Conservation (phyloP, 2,329 filamentous ascomycete species). For the Teratosphaeriaceae sp. region DNA sequence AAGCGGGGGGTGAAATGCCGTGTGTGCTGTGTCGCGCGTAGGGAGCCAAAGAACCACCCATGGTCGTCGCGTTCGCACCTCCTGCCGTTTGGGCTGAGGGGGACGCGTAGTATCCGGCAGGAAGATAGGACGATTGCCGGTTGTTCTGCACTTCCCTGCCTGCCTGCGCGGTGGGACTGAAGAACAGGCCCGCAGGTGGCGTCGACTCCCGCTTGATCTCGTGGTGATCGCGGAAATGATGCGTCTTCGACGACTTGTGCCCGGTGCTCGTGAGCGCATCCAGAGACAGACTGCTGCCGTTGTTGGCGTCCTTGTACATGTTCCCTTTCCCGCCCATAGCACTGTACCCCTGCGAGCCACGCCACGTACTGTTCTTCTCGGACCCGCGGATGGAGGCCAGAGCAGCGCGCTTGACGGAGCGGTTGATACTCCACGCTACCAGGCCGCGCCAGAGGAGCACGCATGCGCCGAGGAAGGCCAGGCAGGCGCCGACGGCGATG, state of each 20-base stretch:
- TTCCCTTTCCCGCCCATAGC: slow-evolving; percentile 29
- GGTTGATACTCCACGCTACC: slow-evolving; percentile 84
- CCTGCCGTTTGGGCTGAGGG: slow-evolving; percentile 47
- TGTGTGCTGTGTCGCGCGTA: slow-evolving; percentile 22
- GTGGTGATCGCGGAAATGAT: slow-evolving; percentile 18
- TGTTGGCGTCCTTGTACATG: slow-evolving; percentile 38
- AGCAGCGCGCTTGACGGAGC: slow-evolving; percentile 82
- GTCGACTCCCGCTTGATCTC: slow-evolving; percentile 31
- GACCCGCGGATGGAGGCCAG: slow-evolving; percentile 54
- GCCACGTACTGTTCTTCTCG: slow-evolving; percentile 29
- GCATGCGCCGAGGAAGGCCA: slow-evolving; percentile 75
- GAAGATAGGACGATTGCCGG: slow-evolving; percentile 74
- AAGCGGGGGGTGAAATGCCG: slow-evolving; percentile 21
- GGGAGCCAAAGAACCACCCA: slow-evolving; percentile 33
- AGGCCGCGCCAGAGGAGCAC: slow-evolving; percentile 83
- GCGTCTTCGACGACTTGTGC: slow-evolving; percentile 28
- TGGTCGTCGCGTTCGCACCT: slow-evolving; percentile 35
- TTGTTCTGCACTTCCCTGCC: slow-evolving; percentile 37
- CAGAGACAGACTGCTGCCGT: slow-evolving; percentile 50
- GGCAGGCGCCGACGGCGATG: slow-evolving; percentile 82
- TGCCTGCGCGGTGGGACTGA: slow-evolving; percentile 78
- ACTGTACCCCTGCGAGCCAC: slow-evolving; percentile 21
- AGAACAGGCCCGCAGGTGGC: slow-evolving; percentile 74
- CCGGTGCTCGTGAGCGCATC: slow-evolving; percentile 42
- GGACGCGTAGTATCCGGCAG: slow-evolving; percentile 84